Conservation (phyloP, 2,329 filamentous ascomycete genomes). For the Microdochium bolleyi region DNA sequence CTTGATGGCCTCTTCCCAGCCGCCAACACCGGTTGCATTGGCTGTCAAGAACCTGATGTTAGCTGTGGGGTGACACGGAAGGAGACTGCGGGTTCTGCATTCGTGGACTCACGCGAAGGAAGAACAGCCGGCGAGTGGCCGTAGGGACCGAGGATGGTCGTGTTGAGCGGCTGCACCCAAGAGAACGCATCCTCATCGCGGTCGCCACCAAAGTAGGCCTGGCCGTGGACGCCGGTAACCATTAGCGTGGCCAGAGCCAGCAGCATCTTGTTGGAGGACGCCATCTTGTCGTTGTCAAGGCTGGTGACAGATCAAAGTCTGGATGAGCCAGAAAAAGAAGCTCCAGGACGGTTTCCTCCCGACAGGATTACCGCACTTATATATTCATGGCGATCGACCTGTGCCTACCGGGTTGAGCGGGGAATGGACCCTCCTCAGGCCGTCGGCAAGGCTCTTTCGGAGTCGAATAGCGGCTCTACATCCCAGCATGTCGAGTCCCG, state of each 20-base stretch:
- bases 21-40: constrained; percentile 21
- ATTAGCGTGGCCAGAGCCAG: not conserved
- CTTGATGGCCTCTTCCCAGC: constrained; percentile 52
- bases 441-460: no score
- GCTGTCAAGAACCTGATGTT: not conserved
- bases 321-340: not conserved
- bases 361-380: no score
- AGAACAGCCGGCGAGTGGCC: constrained; percentile 26
- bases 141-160: constrained; percentile 29
- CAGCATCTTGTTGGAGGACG: not conserved
- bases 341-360: no score
- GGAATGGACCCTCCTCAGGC: no score
- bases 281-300: not conserved
- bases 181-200: constrained; percentile 14
- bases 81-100: not conserved
- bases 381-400: no score
- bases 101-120: constrained; percentile 24
- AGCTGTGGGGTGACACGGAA: not conserved
- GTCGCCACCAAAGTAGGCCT: not conserved
- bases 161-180: constrained; percentile 31
- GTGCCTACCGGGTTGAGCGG: no score
- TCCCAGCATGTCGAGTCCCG: no score
- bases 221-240: not conserved
- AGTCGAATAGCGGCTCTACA: no score
- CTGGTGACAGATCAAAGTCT: not conserved